Evolutionary conservation across 345 rosid genomes (phyloP), one percentile per base, ranked within the genome.

Genomic region (rapeseed (Brassica napus)): DNA sequence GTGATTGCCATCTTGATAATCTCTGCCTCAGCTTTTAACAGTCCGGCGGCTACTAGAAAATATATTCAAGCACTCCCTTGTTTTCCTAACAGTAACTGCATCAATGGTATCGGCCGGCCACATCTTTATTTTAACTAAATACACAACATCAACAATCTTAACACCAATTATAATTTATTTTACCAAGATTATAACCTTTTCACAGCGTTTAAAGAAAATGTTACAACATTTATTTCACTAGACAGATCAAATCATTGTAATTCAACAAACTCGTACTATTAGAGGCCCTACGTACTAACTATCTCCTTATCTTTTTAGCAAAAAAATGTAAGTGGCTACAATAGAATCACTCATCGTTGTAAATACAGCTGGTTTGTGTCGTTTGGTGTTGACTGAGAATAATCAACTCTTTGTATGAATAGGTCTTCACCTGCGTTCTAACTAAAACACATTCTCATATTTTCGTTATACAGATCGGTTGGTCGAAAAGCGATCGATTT

Each of bases 1-100:
- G 91, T 86, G 72, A 93, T 88, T 73, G 96, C 94, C 98, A 93
- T 91, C 86, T 91, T 93, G 64, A 95, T 88, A 69, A 95, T 91
- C 85, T 91, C 98, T 96, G 89, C 87, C 87, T 93, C 99, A 18
- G 93, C 92, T 87, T 84, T 88, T 28, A 75, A 95, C 90, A 73
- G 76, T 83, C 75, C 89, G 89, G 89, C 96, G 89, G 89, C 96
- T 93, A 71, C 79, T 87, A 69, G 96, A 92, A 83, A 90, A 89
- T 76, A 95, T 79, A 83, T 82, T 88, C 63, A 95, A 86, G 83
- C 97, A 95, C 82, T 93, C 99, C 86, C 88, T 95, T 23, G 99
- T 98, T 87, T 85, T 93, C 99, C 97, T 28, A 28, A 28, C 30
- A 28, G 30, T 28, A 28, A 28, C 30, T 28, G 30, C 30, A 28